Conservation (phyloP, 345 rosid species). For the Eucalyptus urophylla region DNA sequence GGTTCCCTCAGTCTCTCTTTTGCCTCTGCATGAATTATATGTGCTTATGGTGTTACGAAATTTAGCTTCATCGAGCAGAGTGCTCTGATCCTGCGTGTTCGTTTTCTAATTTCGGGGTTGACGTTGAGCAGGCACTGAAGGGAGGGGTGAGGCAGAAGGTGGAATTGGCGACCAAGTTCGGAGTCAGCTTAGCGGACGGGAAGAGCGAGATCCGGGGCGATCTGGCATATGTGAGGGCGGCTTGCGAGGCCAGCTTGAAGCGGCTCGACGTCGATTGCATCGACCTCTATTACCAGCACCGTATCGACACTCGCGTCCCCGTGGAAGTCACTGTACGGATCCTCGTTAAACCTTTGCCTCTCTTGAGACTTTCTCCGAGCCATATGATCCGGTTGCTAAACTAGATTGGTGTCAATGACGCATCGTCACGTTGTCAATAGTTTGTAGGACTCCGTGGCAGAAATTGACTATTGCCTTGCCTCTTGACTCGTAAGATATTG, state of each 20-base stretch:
- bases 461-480: background rate
- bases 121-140: constrained; percentile 29
- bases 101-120: background rate
- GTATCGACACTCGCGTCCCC: constrained; percentile 40
- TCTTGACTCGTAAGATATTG: background rate
- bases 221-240: constrained; percentile 37
- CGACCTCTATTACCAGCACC: constrained; percentile 61
- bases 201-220: constrained; percentile 24
- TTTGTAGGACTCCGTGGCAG: background rate
- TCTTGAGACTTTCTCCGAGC: background rate
- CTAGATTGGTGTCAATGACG: background rate
- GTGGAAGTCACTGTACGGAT: constrained; percentile 43
- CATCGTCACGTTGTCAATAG: background rate
- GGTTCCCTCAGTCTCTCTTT: too few species aligned
- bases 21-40: too few species aligned
- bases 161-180: constrained; percentile 59
- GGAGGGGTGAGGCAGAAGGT: constrained; percentile 38
- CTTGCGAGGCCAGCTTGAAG: constrained; percentile 54
- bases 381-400: background rate
- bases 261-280: constrained; percentile 37
- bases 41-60: too few species aligned
- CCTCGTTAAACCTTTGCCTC: background rate
- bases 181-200: constrained; percentile 10
- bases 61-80: too few species aligned
- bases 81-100: too few species aligned